phyloP scores from a whole-genome alignment of 1,284 basidiomycete genomes.

The Pseudozyma pruni region DNA sequence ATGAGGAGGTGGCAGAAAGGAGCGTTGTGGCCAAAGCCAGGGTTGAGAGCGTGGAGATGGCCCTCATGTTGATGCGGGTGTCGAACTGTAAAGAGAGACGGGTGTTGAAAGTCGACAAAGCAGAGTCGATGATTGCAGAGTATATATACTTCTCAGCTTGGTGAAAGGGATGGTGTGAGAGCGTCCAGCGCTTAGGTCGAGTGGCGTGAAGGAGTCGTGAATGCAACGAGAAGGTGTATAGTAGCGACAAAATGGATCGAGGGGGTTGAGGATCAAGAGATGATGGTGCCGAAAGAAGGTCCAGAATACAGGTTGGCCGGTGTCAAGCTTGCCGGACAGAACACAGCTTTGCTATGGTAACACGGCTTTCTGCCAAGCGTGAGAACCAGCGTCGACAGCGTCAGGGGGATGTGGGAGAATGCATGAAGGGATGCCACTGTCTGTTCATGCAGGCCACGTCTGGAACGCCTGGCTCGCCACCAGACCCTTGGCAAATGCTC shows the following conservation, averaged over 20 bases:
- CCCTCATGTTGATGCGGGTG: constrained; percentile 12
- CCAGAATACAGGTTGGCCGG: constrained; percentile 3
- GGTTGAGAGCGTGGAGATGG: background rate
- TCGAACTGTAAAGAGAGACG: too few species aligned
- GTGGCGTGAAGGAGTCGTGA: background rate
- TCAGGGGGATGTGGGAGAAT: too few species aligned
- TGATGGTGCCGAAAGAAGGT: background rate
- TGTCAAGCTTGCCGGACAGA: background rate
- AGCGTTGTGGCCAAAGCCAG: constrained; percentile 16
- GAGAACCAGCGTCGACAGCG: too few species aligned
- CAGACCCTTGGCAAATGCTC: background rate
- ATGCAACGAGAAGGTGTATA: background rate
- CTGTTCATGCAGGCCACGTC: too few species aligned
- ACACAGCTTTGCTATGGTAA: constrained; percentile 4
- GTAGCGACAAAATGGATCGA: too few species aligned
- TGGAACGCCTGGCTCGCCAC: background rate
- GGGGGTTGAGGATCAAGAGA: background rate
- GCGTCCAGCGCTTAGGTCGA: constrained; percentile 30
- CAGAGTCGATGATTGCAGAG: too few species aligned
- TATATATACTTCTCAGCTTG: background rate
- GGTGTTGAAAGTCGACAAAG: background rate
- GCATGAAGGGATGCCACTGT: too few species aligned
- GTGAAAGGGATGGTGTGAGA: background rate
- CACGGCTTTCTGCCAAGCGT: background rate
- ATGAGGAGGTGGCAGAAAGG: constrained; percentile 1